Base-by-base conservation (phyloP, 192 early-diverging fungal genomes). In the Podila epigama region DNA sequence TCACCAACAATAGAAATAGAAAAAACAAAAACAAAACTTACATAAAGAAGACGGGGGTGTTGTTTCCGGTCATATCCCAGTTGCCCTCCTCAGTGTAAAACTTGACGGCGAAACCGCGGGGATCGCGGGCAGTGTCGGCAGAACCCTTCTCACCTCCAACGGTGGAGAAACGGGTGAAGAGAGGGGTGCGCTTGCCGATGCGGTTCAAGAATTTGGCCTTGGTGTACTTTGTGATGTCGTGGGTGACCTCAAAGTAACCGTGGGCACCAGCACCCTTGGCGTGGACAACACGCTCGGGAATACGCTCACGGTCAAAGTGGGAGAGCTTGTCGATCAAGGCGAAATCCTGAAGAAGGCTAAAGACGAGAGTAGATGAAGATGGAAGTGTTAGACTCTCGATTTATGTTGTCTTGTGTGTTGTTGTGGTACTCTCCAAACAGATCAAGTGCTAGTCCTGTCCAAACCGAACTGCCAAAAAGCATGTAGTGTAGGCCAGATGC, bases 261-360 rank as follows among this genome's bases (percentile, higher is more conserved):
- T 91, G 89, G n/a, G 91, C 92, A 40, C 89, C 92, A 28, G 85
- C 85, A 52, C 92, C 92, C 78, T 90, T 88, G 73, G 92, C 92
- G 59, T 93, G 91, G 55, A 93, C 92, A 28, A 93, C 92, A 66
- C 92, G 85, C 81, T 93, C 91, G 20, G 91, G 91, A 41, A 91
- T 87, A 66, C 91, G 86, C 83, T 93, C 90, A 50, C 88, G 88
- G 77, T 91, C 90, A 85, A 93, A 93, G 81, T 89, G 90, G 57
- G 87, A 81, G 48, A 93, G 83, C 72, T 91, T 92, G 80, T 95
- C 92, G 68, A 93, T 86, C 48, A 91, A 81, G 50, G 89, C 86
- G 58, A 92, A 91, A 72, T 95, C 93, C 70, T 92, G 87, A 51
- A 93, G 53, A 20, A 91, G 70, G 35, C 44, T 48, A 48, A n/a